Evolutionary conservation across 2,329 filamentous ascomycete genomes (phyloP).

Genomic region (Salinomyces thailandicus): DNA sequence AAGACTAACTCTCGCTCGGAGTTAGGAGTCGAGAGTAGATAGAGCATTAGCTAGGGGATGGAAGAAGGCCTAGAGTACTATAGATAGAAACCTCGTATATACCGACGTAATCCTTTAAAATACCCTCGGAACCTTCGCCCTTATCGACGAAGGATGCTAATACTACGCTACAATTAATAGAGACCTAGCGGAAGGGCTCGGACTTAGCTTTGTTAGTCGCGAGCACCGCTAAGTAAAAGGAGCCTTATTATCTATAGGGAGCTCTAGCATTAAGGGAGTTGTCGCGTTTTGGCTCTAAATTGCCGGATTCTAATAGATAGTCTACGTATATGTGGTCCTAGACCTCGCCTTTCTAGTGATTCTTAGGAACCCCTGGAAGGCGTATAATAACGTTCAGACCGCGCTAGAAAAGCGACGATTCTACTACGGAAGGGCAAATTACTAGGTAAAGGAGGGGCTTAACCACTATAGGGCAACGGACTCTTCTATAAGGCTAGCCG

Average conservation of each 20-base stretch:
- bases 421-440: no score
- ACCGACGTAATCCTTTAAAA: conserved; percentile 5
- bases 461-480: not conserved
- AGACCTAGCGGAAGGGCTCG: conserved; percentile 5
- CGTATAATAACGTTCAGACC: not conserved
- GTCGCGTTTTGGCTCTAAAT: conserved; percentile 1
- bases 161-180: conserved; percentile 7
- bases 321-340: not conserved
- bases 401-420: not conserved
- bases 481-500: not conserved
- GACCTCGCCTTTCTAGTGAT: not conserved
- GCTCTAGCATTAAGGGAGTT: conserved; percentile 3
- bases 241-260: conserved; percentile 1
- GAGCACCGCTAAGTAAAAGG: not conserved
- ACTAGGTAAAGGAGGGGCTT: no score
- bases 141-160: conserved; percentile 6
- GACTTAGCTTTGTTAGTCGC: conserved; percentile 1
- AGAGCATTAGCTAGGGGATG: conserved; percentile 2
- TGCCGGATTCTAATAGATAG: not conserved
- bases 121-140: conserved; percentile 2
- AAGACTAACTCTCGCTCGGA: conserved; percentile 5
- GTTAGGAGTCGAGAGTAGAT: conserved; percentile 5
- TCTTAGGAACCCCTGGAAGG: not conserved
- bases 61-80: not conserved
- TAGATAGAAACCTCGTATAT: conserved; percentile 5